Conservation (phyloP, 1,139 yeast genomes). For the Schwanniomyces etchellsii region DNA sequence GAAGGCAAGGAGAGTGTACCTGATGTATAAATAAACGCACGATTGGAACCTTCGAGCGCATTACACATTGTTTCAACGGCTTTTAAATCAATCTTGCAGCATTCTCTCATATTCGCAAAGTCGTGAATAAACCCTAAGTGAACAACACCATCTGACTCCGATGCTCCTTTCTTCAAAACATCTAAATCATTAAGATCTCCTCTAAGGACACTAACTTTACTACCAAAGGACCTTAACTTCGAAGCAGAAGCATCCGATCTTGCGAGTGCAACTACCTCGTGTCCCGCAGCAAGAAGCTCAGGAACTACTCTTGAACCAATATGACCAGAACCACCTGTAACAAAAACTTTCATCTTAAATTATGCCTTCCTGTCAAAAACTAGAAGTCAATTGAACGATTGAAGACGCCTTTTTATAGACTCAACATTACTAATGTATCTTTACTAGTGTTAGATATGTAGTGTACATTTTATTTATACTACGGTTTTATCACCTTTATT, state of each 20-base stretch:
- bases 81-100: slow-evolving; percentile 11
- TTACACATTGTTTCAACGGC: slow-evolving; percentile 17
- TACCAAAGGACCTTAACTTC: slow-evolving; percentile 13
- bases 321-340: slow-evolving; percentile 21
- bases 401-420: too few relatives aligned
- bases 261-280: slow-evolving; percentile 10
- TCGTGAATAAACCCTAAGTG: slow-evolving; percentile 24
- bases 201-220: slow-evolving; percentile 10
- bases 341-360: slow-evolving; percentile 13
- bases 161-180: slow-evolving; percentile 15
- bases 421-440: too few relatives aligned
- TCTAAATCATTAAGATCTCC: slow-evolving; percentile 21
- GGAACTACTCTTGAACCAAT: slow-evolving; percentile 13
- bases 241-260: slow-evolving; percentile 15
- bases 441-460: too few relatives aligned
- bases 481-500: too few relatives aligned
- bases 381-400: too few relatives aligned
- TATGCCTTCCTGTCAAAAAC: too few relatives aligned
- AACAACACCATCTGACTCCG: slow-evolving; percentile 22
- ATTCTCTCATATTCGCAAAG: slow-evolving; percentile 6
- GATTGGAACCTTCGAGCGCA: slow-evolving; percentile 15
- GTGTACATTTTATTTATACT: too few relatives aligned
- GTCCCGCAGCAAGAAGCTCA: slow-evolving; percentile 7
- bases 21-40: slow-evolving; percentile 13
- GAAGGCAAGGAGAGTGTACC: slow-evolving; percentile 9